Evolutionary conservation across 78 protist genomes (phyloP).

Genomic region (Tieghemostelium lacteum): DNA sequence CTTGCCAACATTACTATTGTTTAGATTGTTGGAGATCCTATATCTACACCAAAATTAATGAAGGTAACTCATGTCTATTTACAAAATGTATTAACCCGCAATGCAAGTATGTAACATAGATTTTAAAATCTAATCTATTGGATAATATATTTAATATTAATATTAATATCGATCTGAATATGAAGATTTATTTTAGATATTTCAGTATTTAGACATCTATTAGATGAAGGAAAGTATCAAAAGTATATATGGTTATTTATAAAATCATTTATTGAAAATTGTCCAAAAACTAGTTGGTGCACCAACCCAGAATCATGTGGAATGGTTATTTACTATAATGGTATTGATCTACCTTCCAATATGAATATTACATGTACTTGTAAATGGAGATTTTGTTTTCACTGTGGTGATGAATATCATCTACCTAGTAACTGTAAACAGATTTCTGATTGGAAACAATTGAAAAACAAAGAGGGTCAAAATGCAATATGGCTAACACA

Average conservation of each 20-base stretch:
- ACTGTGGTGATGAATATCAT: constrained; percentile 57
- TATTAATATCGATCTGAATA: neutral
- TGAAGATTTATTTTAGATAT: neutral
- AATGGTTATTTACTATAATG: neutral
- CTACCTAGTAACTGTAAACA: constrained; percentile 16
- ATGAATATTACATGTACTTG: constrained; percentile 42
- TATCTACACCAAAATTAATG: constrained; percentile 1
- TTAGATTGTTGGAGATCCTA: constrained; percentile 26
- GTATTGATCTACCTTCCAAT: constrained; percentile 14
- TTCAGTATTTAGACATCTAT: constrained; percentile 2
- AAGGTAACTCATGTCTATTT: constrained; percentile 11
- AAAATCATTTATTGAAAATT: constrained; percentile 42
- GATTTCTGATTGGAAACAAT: constrained; percentile 40
- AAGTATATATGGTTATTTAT: constrained; percentile 12
- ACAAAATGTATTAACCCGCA: constrained; percentile 40
- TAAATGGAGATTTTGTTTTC: constrained; percentile 56
- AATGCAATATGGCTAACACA: constrained; percentile 40
- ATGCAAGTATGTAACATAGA: constrained; percentile 24
- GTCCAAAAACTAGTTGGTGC: constrained; percentile 43
- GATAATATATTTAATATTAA: neutral
- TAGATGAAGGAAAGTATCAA: neutral
- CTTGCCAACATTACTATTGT: constrained; percentile 42
- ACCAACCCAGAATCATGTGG: constrained; percentile 26
- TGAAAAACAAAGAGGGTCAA: constrained; percentile 45
- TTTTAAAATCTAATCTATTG: no score